Percentiles rank a stretch among this genome's conserved stretches.
Conservation (phyloP, 148 eudicot species). For the Oxyria digyna region DNA sequence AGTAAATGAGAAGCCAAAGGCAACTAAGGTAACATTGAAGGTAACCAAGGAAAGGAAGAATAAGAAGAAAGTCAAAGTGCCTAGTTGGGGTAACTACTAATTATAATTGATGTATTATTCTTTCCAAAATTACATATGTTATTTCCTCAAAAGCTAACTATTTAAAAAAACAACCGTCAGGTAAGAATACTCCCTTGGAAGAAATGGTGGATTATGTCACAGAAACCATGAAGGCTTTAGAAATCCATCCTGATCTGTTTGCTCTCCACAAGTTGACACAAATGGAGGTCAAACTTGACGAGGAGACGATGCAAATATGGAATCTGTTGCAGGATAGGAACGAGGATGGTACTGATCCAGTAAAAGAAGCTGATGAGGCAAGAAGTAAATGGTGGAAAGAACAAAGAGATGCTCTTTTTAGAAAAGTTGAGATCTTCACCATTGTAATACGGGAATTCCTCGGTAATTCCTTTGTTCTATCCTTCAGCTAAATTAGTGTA, state of each 20-base stretch:
- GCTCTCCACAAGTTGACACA: background rate
- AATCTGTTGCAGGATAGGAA: background rate
- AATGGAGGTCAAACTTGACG: background rate
- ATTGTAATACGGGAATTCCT: background rate
- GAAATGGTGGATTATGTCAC: background rate
- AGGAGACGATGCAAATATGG: background rate
- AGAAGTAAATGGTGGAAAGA: slow-evolving; percentile 4
- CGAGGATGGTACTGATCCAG: background rate
- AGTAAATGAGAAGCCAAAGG: background rate
- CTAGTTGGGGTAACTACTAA: background rate
- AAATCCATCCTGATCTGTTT: background rate
- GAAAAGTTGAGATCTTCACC: background rate
- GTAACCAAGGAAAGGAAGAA: background rate
- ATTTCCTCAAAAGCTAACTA: background rate
- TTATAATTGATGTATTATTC: background rate
- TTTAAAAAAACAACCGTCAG: background rate
- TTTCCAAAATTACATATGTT: background rate
- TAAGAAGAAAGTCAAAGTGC: background rate
- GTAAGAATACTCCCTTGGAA: background rate
- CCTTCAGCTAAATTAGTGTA: background rate
- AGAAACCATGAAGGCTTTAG: background rate
- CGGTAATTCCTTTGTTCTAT: background rate
- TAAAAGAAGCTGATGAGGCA: background rate
- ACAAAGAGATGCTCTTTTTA: background rate
- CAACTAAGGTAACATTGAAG: background rate